phyloP scores from a whole-genome alignment of 2,329 filamentous ascomycete genomes.

The Exserohilum rostratum region DNA sequence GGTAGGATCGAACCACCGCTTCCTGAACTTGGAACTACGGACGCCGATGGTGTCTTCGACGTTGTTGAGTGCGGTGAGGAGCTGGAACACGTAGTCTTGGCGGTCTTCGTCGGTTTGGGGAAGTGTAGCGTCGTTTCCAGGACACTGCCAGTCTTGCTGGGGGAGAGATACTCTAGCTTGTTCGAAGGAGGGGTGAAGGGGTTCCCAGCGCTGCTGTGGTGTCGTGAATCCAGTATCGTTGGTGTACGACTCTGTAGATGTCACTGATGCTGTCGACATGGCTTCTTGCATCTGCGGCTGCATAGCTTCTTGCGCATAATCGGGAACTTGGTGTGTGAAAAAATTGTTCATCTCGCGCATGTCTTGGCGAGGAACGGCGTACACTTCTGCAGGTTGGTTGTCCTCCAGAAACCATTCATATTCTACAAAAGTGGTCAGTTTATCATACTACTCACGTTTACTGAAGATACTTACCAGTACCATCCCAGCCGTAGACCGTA shows the following conservation, averaged over 20 bases:
- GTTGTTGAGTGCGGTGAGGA: slow-evolving; percentile 12
- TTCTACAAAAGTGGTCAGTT: no score
- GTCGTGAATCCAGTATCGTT: neutral
- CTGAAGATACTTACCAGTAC: no score
- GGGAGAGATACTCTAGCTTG: neutral
- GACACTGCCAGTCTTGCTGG: slow-evolving; percentile 3
- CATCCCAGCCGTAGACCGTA: no score
- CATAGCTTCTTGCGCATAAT: neutral
- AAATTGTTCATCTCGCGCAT: no score
- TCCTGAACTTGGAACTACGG: neutral
- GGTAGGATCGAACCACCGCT: neutral
- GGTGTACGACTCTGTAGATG: neutral
- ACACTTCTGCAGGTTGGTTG: neutral
- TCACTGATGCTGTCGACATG: neutral
- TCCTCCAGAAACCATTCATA: neutral
- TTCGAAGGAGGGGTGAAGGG: neutral
- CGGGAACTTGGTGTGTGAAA: neutral
- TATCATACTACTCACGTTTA: no score
- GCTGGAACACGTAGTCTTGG: neutral
- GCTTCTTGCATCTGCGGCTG: neutral
- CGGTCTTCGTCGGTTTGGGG: slow-evolving; percentile 2
- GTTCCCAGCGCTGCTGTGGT: neutral
- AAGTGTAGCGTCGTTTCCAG: slow-evolving; percentile 1
- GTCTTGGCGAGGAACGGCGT: no score
- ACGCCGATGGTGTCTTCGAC: neutral